Evolutionary conservation across 208 protist species (phyloP), one percentile per base, ranked within the genome.

Genomic region (Porcisia hertigi): DNA sequence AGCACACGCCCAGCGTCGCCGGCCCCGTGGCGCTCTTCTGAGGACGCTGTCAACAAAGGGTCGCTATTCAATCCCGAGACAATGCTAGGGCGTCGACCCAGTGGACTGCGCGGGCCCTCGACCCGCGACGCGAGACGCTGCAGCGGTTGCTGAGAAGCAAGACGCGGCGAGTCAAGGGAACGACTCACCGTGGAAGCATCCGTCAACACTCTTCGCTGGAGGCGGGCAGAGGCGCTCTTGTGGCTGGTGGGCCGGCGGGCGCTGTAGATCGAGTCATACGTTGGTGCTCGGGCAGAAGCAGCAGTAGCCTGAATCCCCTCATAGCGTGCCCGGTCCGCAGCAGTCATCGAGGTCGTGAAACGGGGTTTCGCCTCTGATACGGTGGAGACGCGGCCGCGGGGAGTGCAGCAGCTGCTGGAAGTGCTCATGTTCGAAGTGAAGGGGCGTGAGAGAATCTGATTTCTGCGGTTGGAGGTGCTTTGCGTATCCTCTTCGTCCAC

Each of bases 181-280:
- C 43, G 64, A 45, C 53, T n/a, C 23, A 53, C 64, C 1, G 64
- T 9, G n/a, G 64, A 49, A n/a, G 43, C 64, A 5, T 69, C 41
- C 12, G 49, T 54, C 45, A 49, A n/a, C 66, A 39, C 1, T 16
- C 30, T 43, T 49, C 20, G 66, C 25, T n/a, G 39, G 45, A 14
- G 43, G n/a, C 25, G 49, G 25, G 30, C 36, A 49, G n/a, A 8
- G 66, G 16, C n/a, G 25, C 66, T 73, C 64, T 36, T 66, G n/a
- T 72, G 77, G 41, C 30, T 11, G 23, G 49, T 71, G 67, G 72
- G 70, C 45, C 70, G 71, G 47, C 77, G 77, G 39, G 67, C 52
- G 58, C 52, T 63, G 77, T 76, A 77, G 67, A 82, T 82, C 30
- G 66, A 41, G 34, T 59, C 67, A 43, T 82, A 82, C 52, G 77